Percentiles rank a stretch among this genome's conserved stretches.
phyloP scores from a whole-genome alignment of 1,139 yeast species.

The Groenewaldozyma auringiensis region DNA sequence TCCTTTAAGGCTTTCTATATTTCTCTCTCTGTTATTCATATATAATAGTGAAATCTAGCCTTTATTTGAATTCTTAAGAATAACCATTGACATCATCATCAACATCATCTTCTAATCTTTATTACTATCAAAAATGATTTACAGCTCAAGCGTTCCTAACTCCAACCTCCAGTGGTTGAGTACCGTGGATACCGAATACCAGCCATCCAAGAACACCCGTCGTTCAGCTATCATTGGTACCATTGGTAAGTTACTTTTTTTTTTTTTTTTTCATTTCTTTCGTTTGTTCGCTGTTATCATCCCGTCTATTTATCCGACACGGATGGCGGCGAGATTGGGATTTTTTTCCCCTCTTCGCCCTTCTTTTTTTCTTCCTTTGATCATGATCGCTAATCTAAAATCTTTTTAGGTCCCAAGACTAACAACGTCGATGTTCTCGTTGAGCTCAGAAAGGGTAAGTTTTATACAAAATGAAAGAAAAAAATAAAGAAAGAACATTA shows the following conservation, averaged over 20 bases:
- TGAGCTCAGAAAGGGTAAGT: conserved; percentile 57
- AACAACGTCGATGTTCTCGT: conserved; percentile 80
- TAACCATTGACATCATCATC: too few species aligned
- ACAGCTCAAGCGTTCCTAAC: conserved; percentile 24
- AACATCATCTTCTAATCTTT: background rate
- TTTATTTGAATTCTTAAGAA: background rate
- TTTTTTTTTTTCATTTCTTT: background rate
- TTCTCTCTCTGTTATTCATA: too few species aligned
- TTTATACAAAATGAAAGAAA: too few species aligned
- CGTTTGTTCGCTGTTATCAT: too few species aligned
- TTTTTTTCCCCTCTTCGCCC: too few species aligned
- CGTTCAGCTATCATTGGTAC: conserved; percentile 97
- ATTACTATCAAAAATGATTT: conserved; percentile 24
- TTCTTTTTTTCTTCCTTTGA: too few species aligned
- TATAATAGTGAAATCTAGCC: too few species aligned
- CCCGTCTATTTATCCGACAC: too few species aligned
- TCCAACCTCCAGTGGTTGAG: conserved; percentile 70
- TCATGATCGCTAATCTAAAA: background rate
- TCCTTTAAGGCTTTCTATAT: background rate
- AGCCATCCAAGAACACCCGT: conserved; percentile 82
- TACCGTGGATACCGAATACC: conserved; percentile 62
- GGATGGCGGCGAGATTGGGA: too few species aligned
- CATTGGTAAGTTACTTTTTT: conserved; percentile 62
- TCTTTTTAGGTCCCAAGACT: conserved; percentile 64
- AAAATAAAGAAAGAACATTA: too few species aligned